Base-by-base conservation (phyloP, 2,329 filamentous ascomycete genomes). In the Ilyonectria mors-panacis region DNA sequence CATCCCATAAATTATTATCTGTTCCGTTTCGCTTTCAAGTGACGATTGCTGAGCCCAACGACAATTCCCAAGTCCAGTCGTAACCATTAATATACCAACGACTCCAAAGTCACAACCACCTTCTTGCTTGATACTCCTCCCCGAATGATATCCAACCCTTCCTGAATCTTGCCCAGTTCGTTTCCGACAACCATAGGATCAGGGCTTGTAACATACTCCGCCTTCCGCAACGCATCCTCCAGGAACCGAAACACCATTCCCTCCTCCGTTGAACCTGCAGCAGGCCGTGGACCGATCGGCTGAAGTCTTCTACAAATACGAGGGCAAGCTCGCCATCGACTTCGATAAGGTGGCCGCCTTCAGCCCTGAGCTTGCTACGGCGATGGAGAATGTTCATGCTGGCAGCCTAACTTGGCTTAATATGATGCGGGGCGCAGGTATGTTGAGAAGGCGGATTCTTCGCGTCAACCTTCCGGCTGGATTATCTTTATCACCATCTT, bases 241-340 rank as follows among this genome's bases (percentile, higher is more conserved):
- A 69, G n/a, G 26, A 54, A 65, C 45, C 58, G 45, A 45, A 57
- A 61, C 28, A 67, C 59, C 58, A 57, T 51, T 13, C 47, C 13
- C 12, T 67, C 59, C 53, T 42, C 21, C 23, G 50, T 23, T 6
- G 70, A 66, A 7, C 72, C 72, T 12, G 60, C 61, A 17, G 30
- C 33, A 33, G 23, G n/a, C 10, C 53, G 33, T 2, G 23, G 23
- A 26, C 4, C 23, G 23, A 26, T 26, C 23, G 23, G 23, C 23
- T 4, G 2, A 5, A 5, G 23, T 26, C 23, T 26, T 42, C 48
- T 10, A 42, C 39, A 7, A 63, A 35, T 9, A 26, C 23, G 23
- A 26, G 23, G 23, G 3, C 3, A 26, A 26, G 3, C 23, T 26
- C 23, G 23, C 23, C 23, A 26, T 26, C 23, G 23, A 4, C 23